A percentile compares a stretch with the other conserved stretches of the same genome.
These are phyloP conservation scores for Globisporangium echinulatum DNA, from an alignment of 352 stramenopile genomes.

Conservation along the genomic window DNA sequence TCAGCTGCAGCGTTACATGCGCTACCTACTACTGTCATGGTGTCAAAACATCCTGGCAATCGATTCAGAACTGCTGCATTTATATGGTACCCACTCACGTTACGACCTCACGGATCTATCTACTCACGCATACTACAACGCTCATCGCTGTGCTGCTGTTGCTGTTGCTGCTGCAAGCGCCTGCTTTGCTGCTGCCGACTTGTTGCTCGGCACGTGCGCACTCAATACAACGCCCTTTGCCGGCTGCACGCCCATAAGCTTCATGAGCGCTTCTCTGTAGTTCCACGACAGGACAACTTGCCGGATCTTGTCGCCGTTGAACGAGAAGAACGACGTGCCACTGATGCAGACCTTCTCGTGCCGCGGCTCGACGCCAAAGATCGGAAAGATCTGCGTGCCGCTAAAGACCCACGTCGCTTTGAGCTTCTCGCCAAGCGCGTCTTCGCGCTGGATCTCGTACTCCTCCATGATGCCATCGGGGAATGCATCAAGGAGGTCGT, in stretches of 20 bases:
- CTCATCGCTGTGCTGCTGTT: no score
- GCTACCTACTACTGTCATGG: no score
- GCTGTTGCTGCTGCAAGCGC: no score
- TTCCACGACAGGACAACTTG: constrained; percentile 73
- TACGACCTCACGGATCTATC: no score
- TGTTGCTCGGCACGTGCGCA: constrained; percentile 7
- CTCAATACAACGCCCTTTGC: constrained; percentile 17
- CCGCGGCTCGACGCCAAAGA: constrained; percentile 62
- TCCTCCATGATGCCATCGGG: constrained; percentile 81
- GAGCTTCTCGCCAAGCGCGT: constrained; percentile 52
- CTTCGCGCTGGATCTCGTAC: constrained; percentile 65
- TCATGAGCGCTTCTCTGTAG: constrained; percentile 62
- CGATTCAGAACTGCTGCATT: no score
- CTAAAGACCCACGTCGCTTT: constrained; percentile 72
- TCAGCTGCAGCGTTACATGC: no score
- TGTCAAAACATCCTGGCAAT: no score
- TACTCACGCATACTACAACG: no score
- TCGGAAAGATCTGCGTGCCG: constrained; percentile 70
- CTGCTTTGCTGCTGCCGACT: constrained; percentile 4
- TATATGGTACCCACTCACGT: no score
- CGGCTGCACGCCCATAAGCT: constrained; percentile 56
- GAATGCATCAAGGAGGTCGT: constrained; percentile 58
- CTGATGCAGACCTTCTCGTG: constrained; percentile 78
- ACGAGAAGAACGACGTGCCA: constrained; percentile 69
- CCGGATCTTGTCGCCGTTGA: constrained; percentile 69